These are phyloP conservation scores for Allomyces macrogynus DNA, from an alignment of 192 early-diverging fungal species.

Conservation along the genomic window DNA sequence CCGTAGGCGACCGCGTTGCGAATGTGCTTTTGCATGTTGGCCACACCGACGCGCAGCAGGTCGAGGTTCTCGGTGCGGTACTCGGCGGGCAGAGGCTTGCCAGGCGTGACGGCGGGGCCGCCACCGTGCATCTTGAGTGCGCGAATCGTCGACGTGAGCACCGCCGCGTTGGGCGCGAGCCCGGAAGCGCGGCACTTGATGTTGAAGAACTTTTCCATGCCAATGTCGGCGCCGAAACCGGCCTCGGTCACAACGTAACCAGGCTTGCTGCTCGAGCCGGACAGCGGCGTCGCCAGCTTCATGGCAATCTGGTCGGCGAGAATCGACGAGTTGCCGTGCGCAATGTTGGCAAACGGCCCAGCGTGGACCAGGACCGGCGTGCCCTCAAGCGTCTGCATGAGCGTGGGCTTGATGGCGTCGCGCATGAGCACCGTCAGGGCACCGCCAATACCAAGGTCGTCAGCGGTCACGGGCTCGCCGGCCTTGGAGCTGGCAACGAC, in stretches of 20 bases:
- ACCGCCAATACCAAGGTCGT: conserved; percentile 89
- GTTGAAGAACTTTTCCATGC: conserved; percentile 96
- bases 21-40: conserved; percentile 78
- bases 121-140: conserved; percentile 97
- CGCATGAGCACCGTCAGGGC: conserved; percentile 94
- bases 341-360: conserved; percentile 98
- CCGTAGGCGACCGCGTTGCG: conserved; percentile 76
- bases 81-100: conserved; percentile 72
- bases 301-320: conserved; percentile 91
- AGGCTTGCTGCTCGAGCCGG: conserved; percentile 15
- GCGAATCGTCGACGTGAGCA: conserved; percentile 83
- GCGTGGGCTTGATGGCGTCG: conserved; percentile 92
- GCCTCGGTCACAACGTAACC: conserved; percentile 96
- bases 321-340: conserved; percentile 90
- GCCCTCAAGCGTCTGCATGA: conserved; percentile 98
- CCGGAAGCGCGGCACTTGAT: conserved; percentile 89
- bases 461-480: conserved; percentile 73
- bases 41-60: conserved; percentile 59
- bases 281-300: conserved; percentile 63
- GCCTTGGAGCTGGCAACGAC: conserved; percentile 68
- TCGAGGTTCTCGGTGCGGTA: conserved; percentile 78
- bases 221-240: conserved; percentile 95
- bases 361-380: conserved; percentile 97
- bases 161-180: conserved; percentile 70
- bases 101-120: conserved; percentile 38